Percentiles rank a stretch among this genome's conserved stretches.
These are phyloP conservation scores for Stereocaulon alpinum DNA, from an alignment of 495 filamentous ascomycete species.

Conservation along the genomic window DNA sequence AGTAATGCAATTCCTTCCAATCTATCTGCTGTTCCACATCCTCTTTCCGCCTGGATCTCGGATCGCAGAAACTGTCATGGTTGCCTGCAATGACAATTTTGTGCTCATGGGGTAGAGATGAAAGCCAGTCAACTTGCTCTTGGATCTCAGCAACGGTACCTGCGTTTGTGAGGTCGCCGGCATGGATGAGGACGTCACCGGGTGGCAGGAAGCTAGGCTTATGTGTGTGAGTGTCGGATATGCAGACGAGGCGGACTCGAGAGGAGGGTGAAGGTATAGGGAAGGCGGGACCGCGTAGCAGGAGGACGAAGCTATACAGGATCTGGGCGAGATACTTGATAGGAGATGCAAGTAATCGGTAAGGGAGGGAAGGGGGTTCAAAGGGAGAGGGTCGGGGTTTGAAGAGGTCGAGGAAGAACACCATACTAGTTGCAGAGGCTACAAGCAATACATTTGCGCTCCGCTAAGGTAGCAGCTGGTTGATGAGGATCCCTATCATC, in stretches of 20 bases:
- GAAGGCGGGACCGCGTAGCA: conserved; percentile 51
- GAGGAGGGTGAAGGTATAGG: conserved; percentile 38
- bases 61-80: conserved; percentile 77
- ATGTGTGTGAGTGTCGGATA: conserved; percentile 78
- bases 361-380: conserved; percentile 35
- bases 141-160: conserved; percentile 66
- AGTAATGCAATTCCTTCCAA: conserved; percentile 50
- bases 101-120: conserved; percentile 55
- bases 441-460: neutral
- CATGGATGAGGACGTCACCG: conserved; percentile 83
- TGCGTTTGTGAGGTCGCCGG: conserved; percentile 69
- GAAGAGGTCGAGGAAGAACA: neutral
- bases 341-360: conserved; percentile 41
- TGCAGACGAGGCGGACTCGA: conserved; percentile 68
- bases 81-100: conserved; percentile 87
- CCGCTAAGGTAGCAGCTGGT: neutral
- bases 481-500: too few relatives aligned
- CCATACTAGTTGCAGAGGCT: neutral
- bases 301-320: conserved; percentile 51
- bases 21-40: conserved; percentile 39
- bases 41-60: conserved; percentile 33
- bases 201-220: conserved; percentile 54
- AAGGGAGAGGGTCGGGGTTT: conserved; percentile 32
- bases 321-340: conserved; percentile 39
- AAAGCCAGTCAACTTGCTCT: conserved; percentile 69